Evolutionary conservation across 164 flowering plant species (phyloP).

Genomic region (Tetracentron sinense): DNA sequence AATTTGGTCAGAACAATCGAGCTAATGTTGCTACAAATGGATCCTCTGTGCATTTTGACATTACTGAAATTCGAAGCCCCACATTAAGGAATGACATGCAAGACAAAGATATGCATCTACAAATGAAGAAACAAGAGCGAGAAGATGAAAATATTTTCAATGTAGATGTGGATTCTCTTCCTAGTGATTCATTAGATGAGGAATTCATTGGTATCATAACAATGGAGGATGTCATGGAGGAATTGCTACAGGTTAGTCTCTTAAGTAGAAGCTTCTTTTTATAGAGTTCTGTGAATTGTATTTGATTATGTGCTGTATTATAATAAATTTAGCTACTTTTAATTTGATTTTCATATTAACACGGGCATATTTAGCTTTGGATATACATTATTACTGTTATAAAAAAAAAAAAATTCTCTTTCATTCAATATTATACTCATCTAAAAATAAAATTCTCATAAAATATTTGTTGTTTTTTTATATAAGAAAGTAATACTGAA

Average conservation of each 20-base stretch:
- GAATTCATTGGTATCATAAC: slow-evolving; percentile 71
- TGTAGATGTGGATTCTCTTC: slow-evolving; percentile 21
- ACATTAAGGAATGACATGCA: neutral
- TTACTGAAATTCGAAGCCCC: slow-evolving; percentile 11
- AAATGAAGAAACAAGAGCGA: slow-evolving; percentile 16
- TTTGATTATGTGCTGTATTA: neutral
- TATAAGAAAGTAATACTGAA: too few relatives aligned
- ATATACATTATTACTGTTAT: too few relatives aligned
- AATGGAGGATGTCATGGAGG: slow-evolving; percentile 70
- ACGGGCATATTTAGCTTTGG: too few relatives aligned
- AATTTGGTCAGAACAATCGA: slow-evolving; percentile 5
- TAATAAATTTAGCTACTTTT: neutral
- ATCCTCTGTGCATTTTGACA: slow-evolving; percentile 10
- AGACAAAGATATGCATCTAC: slow-evolving; percentile 11
- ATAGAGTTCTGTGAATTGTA: neutral
- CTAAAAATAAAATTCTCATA: too few relatives aligned
- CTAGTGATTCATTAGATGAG: slow-evolving; percentile 25
- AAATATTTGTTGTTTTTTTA: too few relatives aligned
- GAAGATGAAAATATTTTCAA: slow-evolving; percentile 11
- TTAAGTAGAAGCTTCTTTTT: neutral
- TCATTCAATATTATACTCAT: too few relatives aligned
- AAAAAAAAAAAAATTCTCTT: too few relatives aligned
- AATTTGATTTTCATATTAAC: too few relatives aligned
- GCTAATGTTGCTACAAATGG: slow-evolving; percentile 7
- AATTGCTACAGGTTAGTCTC: slow-evolving; percentile 41